A percentile compares a stretch with the other conserved stretches of the same genome.
phyloP scores from a whole-genome alignment of 2,329 filamentous ascomycete species.

The Apiospora hydei region DNA sequence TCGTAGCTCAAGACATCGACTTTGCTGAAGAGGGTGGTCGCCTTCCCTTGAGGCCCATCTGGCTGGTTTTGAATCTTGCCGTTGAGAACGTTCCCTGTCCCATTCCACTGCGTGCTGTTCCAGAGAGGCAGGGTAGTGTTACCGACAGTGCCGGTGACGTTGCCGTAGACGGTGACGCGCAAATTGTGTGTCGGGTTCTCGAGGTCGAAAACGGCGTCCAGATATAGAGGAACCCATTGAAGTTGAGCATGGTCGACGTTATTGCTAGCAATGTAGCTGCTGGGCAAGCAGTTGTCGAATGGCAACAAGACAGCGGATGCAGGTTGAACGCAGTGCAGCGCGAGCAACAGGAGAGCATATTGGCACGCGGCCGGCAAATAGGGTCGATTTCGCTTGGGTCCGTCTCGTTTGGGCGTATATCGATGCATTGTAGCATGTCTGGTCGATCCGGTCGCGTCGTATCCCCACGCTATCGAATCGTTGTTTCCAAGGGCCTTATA shows the following conservation, averaged over 20 bases:
- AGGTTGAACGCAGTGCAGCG: constrained; percentile 49
- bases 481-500: constrained; percentile 3
- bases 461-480: background rate
- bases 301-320: constrained; percentile 71
- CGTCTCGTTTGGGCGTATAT: background rate
- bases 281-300: constrained; percentile 84
- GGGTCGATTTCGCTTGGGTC: background rate
- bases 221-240: constrained; percentile 80
- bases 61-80: constrained; percentile 81
- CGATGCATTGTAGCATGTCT: background rate
- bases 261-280: constrained; percentile 61
- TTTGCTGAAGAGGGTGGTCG: constrained; percentile 76
- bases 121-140: constrained; percentile 65
- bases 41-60: constrained; percentile 57
- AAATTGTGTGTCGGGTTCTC: constrained; percentile 68
- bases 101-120: constrained; percentile 65
- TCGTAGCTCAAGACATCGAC: constrained; percentile 81
- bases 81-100: constrained; percentile 63
- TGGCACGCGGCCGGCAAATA: background rate
- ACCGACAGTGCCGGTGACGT: constrained; percentile 79
- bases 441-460: background rate
- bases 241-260: constrained; percentile 60
- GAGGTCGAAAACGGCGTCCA: constrained; percentile 78
- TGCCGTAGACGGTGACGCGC: constrained; percentile 84
- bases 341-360: constrained; percentile 40